Evolutionary conservation across 1,284 basidiomycete genomes (phyloP).

Genomic region (Peniophora sp.): DNA sequence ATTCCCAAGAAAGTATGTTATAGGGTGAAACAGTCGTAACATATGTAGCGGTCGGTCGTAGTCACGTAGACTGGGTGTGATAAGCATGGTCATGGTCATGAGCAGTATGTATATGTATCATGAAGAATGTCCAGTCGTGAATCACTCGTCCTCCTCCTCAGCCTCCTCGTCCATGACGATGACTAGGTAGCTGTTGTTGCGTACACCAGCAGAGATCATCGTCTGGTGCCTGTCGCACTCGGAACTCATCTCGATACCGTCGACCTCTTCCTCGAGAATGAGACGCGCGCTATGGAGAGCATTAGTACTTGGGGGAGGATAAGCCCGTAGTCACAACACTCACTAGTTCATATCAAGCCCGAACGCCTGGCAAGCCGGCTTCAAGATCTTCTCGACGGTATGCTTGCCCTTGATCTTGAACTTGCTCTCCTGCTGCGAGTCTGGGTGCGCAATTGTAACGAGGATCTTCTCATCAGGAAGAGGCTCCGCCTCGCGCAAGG

Average conservation of each 20-base stretch:
- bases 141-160: not conserved
- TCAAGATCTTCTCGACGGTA: conserved; percentile 9
- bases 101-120: not conserved
- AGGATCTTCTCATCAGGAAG: conserved; percentile 9
- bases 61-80: no score
- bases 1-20: no score
- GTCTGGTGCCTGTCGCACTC: conserved; percentile 5
- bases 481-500: not conserved
- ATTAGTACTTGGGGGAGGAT: not conserved
- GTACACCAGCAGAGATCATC: conserved; percentile 7
- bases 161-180: conserved; percentile 4
- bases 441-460: conserved; percentile 11
- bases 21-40: no score
- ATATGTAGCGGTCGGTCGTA: no score
- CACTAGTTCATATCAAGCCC: conserved; percentile 6
- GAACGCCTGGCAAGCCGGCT: conserved; percentile 12
- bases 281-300: conserved; percentile 6
- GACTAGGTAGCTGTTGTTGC: conserved; percentile 6
- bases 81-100: no score
- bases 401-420: conserved; percentile 14
- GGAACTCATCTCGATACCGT: conserved; percentile 8
- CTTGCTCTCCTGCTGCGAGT: conserved; percentile 11
- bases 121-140: not conserved
- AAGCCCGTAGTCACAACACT: not conserved
- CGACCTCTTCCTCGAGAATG: conserved; percentile 6